Evolutionary conservation across 345 rosid species (phyloP), one percentile per base, ranked within the genome.

Genomic region (Firmiana major): DNA sequence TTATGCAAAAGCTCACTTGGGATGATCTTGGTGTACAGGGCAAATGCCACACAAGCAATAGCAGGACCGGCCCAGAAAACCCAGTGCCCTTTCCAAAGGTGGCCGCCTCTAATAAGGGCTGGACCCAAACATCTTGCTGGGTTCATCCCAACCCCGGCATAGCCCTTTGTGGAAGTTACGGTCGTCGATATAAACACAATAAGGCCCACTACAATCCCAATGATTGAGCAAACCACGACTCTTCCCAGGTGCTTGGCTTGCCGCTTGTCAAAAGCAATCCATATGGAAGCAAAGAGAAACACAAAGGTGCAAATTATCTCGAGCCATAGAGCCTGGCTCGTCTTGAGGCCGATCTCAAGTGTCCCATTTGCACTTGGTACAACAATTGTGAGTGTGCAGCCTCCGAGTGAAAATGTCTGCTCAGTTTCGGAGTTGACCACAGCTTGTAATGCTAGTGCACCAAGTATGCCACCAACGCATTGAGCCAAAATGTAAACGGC

Each of bases 91-190:
- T 40, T 60, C 88, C 84, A 85, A 22, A 83, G 78, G 75, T 79
- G 78, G 36, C 82, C 85, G 10, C 78, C 82, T 65, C 85, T 66
- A 1, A 82, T 60, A 0, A 82, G 24, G 0, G 78, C 80, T 0
- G 89, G 88, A 38, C 89, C 90, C 54, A 89, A 67, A 74, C 88
- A 87, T 34, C 89, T 85, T 2, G 89, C 88, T 0, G 89, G 90
- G 70, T 85, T 89, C 78, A 89, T 48, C 81, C 88, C 89, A 36
- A 80, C 90, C 2, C 92, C 92, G 0, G 83, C 84, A 53, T 87
- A 89, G 1, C 86, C 86, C 71, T 80, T 79, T 1, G 72, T 71
- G 7, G 85, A 80, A 0, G 90, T 89, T 17, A 85, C 85, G 0
- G 85, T 78, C 0, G 87, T 83, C 1, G 90, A 87, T n/a, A 85